Base-by-base conservation (phyloP, 2,329 filamentous ascomycete species). In the Aschersonia sp. region DNA sequence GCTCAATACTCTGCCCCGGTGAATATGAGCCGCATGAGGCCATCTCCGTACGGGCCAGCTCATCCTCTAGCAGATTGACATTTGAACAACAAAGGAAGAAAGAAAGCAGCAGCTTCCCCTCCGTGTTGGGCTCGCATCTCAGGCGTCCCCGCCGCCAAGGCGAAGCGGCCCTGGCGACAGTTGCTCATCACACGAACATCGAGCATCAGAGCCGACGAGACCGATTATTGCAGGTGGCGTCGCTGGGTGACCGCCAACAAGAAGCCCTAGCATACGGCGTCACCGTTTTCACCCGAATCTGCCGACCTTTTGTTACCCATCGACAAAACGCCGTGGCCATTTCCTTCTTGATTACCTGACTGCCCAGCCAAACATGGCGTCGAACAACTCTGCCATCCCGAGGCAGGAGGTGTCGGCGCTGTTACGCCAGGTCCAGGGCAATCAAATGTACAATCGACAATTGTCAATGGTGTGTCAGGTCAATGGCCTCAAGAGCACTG, bases 391-490 rank as follows among this genome's bases (percentile, higher is more conserved):
- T 49, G 50, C 55, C 41, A 61, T 66, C 47, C 53, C 65, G 45
- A 58, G 59, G 49, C 57, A 60, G 31, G 74, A 79, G 48, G 67
- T 73, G 50, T 61, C 65, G 51, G 54, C 59, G 44, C 65, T 79
- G 46, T 60, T 70, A 43, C 63, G 69, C 51, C 64, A 68, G 48
- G 64, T 73, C 12, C 64, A 72, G 51, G 62, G 62, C 43, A 68
- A 62, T 38, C 54, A 64, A 9, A 62, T 80, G 29, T 65, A 77
- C 31, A 79, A 79, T 57, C 66, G 70, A 28, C 81, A 89, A 57
- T 75, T 96, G 45, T 85, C 88, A 57, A 74, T 74, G 47, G 82
- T 97, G 54, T 85, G 91, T 59, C 76, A 79, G 53, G 71, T 77
- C 51, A 86, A 94, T 67, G 77, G 80, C 44, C 71, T 94, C 38